phyloP scores from a whole-genome alignment of 202 grass and related monocot species.

The Setaria viridis region DNA sequence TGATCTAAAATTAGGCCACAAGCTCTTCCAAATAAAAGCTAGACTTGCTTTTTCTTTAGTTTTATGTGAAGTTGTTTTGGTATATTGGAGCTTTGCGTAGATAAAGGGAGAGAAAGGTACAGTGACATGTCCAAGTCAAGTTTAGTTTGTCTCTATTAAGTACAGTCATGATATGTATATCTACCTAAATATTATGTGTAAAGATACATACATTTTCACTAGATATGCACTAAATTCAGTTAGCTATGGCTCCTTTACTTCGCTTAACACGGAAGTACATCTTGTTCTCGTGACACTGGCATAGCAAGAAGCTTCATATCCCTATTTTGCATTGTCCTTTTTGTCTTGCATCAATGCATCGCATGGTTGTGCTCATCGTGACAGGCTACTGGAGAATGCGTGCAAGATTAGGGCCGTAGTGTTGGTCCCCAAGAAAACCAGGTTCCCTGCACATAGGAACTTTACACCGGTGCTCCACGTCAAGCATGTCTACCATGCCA shows the following conservation, averaged over 20 bases:
- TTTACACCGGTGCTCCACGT: background rate
- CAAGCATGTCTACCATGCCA: background rate
- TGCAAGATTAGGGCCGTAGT: background rate
- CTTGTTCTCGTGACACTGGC: background rate
- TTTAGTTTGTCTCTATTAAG: conserved; percentile 19
- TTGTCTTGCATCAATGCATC: background rate
- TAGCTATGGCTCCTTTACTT: background rate
- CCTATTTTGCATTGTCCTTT: background rate
- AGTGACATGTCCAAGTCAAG: background rate
- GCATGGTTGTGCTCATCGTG: background rate
- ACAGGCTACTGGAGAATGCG: background rate
- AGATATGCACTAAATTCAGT: conserved; percentile 5
- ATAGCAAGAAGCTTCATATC: background rate
- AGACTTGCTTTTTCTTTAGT: background rate
- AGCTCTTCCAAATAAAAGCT: background rate
- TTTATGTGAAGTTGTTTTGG: background rate
- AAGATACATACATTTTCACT: background rate
- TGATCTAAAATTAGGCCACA: background rate
- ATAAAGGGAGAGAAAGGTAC: background rate
- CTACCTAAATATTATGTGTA: background rate
- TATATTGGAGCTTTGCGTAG: background rate
- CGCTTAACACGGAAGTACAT: background rate
- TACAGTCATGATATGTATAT: background rate
- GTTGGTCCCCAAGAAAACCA: background rate
- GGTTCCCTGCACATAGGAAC: conserved; percentile 3